Evolutionary conservation across 2,329 filamentous ascomycete genomes (phyloP).

Genomic region (Botrytis squamosa): DNA sequence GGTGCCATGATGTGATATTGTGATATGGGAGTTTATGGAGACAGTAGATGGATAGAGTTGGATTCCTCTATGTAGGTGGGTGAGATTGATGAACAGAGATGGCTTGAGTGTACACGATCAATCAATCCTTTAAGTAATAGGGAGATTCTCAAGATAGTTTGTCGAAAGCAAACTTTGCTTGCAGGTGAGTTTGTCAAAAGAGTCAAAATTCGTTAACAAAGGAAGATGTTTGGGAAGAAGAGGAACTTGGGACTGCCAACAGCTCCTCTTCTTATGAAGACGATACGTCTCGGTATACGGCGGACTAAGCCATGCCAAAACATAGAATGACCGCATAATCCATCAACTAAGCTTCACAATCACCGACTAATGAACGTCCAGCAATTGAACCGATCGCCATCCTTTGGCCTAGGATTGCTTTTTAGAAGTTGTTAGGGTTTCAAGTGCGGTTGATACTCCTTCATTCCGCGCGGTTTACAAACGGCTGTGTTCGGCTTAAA

Average conservation of each 20-base stretch:
- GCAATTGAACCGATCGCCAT: not conserved
- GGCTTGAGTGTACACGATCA: not conserved
- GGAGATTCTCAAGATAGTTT: not conserved
- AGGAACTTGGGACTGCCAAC: not conserved
- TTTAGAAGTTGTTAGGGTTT: not conserved
- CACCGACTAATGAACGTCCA: conserved; percentile 9
- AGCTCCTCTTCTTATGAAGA: conserved; percentile 5
- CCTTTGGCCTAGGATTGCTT: not conserved
- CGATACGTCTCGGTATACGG: conserved; percentile 2
- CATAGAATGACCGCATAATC: conserved; percentile 4
- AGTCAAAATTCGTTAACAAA: not conserved
- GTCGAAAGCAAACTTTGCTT: conserved; percentile 8
- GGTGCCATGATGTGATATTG: conserved; percentile 30
- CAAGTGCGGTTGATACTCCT: conserved; percentile 1
- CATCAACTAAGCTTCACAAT: not conserved
- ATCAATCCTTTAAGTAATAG: not conserved
- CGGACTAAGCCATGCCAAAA: not conserved
- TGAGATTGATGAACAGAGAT: not conserved
- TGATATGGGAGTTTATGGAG: not conserved
- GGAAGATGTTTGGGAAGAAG: not conserved
- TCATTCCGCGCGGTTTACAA: conserved; percentile 9
- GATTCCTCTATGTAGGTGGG: conserved; percentile 12
- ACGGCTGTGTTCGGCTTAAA: conserved; percentile 14
- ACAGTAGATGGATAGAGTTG: not conserved
- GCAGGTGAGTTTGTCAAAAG: not conserved